phyloP scores from a whole-genome alignment of 2,329 filamentous ascomycete genomes.

The Monascus ruber region DNA sequence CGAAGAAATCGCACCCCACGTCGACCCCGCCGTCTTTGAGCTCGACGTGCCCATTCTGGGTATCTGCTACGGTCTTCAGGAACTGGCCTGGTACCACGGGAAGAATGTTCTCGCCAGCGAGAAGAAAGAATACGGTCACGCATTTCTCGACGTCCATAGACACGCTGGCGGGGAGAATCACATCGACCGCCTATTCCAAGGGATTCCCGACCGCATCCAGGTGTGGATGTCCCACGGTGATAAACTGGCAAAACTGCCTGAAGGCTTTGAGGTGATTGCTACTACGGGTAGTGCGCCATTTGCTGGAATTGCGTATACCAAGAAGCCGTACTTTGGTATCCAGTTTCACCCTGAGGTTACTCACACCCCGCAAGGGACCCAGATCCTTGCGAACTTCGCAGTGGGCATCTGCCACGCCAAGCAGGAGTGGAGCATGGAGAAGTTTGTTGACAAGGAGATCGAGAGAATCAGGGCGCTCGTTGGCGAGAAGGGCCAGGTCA shows the following conservation, averaged over 20 bases:
- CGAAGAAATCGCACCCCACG: conserved; percentile 62
- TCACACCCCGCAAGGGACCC: conserved; percentile 57
- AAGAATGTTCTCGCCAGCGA: conserved; percentile 58
- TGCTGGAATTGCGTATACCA: conserved; percentile 56
- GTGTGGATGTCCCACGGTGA: conserved; percentile 86
- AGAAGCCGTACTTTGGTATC: conserved; percentile 58
- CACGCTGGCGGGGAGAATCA: conserved; percentile 41
- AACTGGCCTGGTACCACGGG: conserved; percentile 58
- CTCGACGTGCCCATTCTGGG: conserved; percentile 51
- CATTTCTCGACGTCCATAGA: conserved; percentile 51
- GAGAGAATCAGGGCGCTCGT: conserved; percentile 68
- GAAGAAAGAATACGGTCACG: conserved; percentile 60
- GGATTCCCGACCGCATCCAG: conserved; percentile 57
- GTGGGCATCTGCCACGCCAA: conserved; percentile 68
- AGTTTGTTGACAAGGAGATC: conserved; percentile 74
- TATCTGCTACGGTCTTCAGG: conserved; percentile 56
- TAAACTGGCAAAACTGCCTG: conserved; percentile 65
- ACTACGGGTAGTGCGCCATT: conserved; percentile 65
- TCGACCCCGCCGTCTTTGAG: conserved; percentile 72
- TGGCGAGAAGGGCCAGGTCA: conserved; percentile 69
- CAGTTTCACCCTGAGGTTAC: conserved; percentile 87
- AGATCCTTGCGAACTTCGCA: conserved; percentile 71
- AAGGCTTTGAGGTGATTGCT: conserved; percentile 62
- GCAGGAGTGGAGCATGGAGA: conserved; percentile 73
- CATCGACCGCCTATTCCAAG: conserved; percentile 68